Evolutionary conservation across 495 filamentous ascomycete genomes (phyloP).

Genomic region (Pseudomonodictys pantanalensis): DNA sequence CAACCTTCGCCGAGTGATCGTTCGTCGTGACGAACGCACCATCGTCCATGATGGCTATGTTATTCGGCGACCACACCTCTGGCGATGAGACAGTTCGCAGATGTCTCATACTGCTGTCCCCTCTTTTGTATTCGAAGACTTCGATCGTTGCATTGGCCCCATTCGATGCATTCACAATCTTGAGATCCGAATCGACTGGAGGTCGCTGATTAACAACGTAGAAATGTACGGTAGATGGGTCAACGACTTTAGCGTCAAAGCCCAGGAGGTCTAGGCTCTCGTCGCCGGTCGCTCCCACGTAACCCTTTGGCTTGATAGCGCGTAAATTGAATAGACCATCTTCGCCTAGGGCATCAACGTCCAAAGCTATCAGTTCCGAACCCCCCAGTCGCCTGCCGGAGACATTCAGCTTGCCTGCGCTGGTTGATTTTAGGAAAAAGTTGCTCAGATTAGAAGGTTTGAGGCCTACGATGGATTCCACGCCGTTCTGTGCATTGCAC

Average conservation of each 20-base stretch:
- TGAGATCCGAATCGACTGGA: conserved; percentile 40
- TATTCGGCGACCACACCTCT: conserved; percentile 8
- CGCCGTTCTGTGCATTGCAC: background rate
- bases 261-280: conserved; percentile 1
- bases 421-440: background rate
- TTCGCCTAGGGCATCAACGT: conserved; percentile 2
- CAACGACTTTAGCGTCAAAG: conserved; percentile 8
- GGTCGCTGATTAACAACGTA: conserved; percentile 46
- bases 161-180: conserved; percentile 32
- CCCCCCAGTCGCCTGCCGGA: conserved; percentile 3
- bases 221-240: conserved; percentile 26
- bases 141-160: conserved; percentile 12
- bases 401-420: conserved; percentile 2
- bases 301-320: background rate
- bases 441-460: background rate
- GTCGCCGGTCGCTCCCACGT: conserved; percentile 4
- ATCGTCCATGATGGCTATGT: background rate
- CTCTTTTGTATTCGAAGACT: conserved; percentile 7
- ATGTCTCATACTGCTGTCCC: conserved; percentile 6
- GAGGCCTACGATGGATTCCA: conserved; percentile 12
- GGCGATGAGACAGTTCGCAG: conserved; percentile 1
- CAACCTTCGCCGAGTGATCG: conserved; percentile 6
- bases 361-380: conserved; percentile 3
- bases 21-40: conserved; percentile 8
- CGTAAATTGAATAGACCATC: conserved; percentile 7